These are phyloP conservation scores for Buddleja alternifolia DNA, from an alignment of 257 asterid species.

Conservation along the genomic window DNA sequence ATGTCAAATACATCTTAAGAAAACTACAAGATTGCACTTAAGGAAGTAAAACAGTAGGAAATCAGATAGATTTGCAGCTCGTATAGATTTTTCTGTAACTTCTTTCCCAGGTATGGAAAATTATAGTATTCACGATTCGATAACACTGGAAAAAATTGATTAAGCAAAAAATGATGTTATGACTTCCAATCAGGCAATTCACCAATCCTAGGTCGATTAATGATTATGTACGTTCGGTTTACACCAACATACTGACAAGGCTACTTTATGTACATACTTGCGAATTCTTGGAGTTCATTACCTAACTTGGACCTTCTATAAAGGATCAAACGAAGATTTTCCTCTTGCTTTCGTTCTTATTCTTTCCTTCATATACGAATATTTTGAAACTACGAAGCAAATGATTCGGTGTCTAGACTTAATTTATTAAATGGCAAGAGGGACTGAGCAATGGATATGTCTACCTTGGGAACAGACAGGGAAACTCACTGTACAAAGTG, in stretches of 20 bases:
- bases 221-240: not conserved
- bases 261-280: not conserved
- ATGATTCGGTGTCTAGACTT: constrained; percentile 24
- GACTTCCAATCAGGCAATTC: no score
- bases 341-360: not conserved
- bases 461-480: constrained; percentile 82
- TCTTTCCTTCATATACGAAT: constrained; percentile 20
- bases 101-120: no score
- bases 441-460: constrained; percentile 45
- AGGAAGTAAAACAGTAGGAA: not conserved
- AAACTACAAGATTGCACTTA: not conserved
- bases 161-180: no score
- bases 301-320: not conserved
- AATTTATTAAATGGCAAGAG: constrained; percentile 38
- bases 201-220: not conserved
- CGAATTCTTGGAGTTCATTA: not conserved
- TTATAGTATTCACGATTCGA: no score
- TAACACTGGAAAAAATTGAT: no score
- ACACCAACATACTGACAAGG: not conserved
- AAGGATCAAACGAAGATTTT: not conserved
- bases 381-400: constrained; percentile 16
- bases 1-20: not conserved
- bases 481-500: constrained; percentile 95
- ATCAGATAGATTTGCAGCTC: not conserved
- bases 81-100: no score